Evolutionary conservation across 495 filamentous ascomycete species (phyloP).

Genomic region (Neurospora hispaniola): DNA sequence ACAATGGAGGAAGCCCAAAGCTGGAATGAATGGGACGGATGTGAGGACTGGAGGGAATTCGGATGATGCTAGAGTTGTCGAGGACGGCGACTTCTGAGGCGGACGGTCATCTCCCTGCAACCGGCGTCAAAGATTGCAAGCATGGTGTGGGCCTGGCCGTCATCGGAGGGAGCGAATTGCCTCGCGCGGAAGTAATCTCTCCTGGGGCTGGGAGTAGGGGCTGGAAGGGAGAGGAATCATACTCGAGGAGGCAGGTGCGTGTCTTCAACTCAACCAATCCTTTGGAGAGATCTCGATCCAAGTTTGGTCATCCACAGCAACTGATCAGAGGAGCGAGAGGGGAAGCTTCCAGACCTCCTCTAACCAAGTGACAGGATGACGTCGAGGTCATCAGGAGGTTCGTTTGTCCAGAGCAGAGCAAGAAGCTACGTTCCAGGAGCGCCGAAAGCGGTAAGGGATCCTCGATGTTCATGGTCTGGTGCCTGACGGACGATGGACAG

Average conservation of each 20-base stretch:
- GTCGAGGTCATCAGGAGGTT: not conserved
- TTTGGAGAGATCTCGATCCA: not conserved
- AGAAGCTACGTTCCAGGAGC: not conserved
- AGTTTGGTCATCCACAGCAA: not conserved
- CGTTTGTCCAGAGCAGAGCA: not conserved
- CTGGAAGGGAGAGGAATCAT: not conserved
- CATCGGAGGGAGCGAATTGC: not conserved
- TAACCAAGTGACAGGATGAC: not conserved
- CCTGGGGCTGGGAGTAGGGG: not conserved
- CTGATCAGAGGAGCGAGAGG: not conserved
- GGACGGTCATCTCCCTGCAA: not conserved
- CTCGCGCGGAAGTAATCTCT: not conserved
- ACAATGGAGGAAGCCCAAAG: not conserved
- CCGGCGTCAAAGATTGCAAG: not conserved
- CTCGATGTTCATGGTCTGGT: not conserved
- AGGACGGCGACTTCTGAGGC: not conserved
- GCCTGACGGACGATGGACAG: not conserved
- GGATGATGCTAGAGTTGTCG: not conserved
- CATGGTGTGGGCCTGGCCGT: not conserved
- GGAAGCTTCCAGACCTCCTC: not conserved
- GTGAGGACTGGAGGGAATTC: no score
- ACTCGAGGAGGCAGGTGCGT: not conserved
- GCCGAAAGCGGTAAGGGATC: not conserved
- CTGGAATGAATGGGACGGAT: no score
- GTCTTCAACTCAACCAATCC: not conserved